Evolutionary conservation across 306 rosid genomes (phyloP), one percentile per base, ranked within the genome.

Genomic region (Rosa persica): DNA sequence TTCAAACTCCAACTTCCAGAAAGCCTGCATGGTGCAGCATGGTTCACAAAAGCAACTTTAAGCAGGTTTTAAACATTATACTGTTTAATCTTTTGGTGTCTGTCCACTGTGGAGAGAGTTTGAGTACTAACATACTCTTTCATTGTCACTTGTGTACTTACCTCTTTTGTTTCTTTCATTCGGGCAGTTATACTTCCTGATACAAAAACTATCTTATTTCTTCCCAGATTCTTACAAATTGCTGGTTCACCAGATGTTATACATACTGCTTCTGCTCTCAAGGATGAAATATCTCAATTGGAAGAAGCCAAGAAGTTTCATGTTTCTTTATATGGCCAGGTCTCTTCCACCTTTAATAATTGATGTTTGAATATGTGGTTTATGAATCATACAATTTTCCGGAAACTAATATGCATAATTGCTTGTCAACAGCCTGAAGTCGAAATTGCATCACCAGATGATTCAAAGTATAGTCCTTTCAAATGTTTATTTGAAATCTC

Each of bases 241-340:
- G 86, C 83, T 81, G 81, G 85, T 83, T 95, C 93, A 38, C 89
- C 90, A 3, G 96, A 87, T 78, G 78, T 88, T 79, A 73, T 81
- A 66, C 72, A 72, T 25, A 69, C 44, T 62, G 79, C 75, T 68
- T 79, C 86, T 80, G 78, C 85, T 80, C 76, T 88, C 72, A 74
- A 89, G 80, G 91, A 87, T 67, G 98, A 95, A 89, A 95, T 95
- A 93, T 83, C 87, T 80, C 97, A 86, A 67, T 88, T 95, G 88
- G 96, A 92, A 87, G 98, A 92, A 69, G 82, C 98, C 49, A 95
- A 77, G 83, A 91, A 79, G 44, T 92, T 95, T 81, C 98, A 92
- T 84, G 82, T 87, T 83, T 89, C 96, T 81, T 86, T 95, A 79
- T 88, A 95, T 71, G 96, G 87, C 74, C 86, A 92, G 98, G 98